phyloP scores from a whole-genome alignment of 176 grass and related monocot species.

The Echinochloa phyllopogon region DNA sequence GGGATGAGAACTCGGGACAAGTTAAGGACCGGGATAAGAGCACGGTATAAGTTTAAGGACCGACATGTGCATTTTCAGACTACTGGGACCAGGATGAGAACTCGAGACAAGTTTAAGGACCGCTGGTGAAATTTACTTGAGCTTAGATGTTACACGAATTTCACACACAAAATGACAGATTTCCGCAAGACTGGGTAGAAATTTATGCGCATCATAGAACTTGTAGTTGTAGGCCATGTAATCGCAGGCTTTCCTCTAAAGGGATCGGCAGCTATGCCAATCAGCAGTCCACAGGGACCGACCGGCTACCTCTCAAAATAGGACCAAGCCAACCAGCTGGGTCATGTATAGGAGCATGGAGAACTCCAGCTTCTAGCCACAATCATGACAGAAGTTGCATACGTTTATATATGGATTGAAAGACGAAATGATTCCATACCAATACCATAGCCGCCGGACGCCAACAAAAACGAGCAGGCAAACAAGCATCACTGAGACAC shows the following conservation, averaged over 20 bases:
- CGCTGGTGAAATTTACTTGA: too few relatives aligned
- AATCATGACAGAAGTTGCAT: background rate
- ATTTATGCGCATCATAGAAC: background rate
- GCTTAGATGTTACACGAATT: background rate
- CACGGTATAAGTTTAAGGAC: too few relatives aligned
- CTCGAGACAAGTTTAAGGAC: too few relatives aligned
- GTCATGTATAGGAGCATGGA: background rate
- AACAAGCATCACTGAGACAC: background rate
- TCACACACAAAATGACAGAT: background rate
- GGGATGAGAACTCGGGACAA: too few relatives aligned
- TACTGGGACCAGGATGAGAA: too few relatives aligned
- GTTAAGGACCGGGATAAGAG: too few relatives aligned
- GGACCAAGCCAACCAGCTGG: background rate
- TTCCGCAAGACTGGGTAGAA: background rate
- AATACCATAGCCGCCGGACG: background rate
- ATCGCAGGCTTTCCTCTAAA: background rate
- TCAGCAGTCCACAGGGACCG: background rate
- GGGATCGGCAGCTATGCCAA: constrained; percentile 25
- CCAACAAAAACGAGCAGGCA: constrained; percentile 29
- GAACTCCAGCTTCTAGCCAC: background rate
- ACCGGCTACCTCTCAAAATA: background rate
- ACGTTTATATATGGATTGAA: background rate
- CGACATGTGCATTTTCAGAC: too few relatives aligned
- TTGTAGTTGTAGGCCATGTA: background rate
- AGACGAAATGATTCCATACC: background rate